A percentile compares a stretch with the other conserved stretches of the same genome.
These are phyloP conservation scores for Candida incommunis DNA, from an alignment of 805 yeast genomes.

Conservation along the genomic window DNA sequence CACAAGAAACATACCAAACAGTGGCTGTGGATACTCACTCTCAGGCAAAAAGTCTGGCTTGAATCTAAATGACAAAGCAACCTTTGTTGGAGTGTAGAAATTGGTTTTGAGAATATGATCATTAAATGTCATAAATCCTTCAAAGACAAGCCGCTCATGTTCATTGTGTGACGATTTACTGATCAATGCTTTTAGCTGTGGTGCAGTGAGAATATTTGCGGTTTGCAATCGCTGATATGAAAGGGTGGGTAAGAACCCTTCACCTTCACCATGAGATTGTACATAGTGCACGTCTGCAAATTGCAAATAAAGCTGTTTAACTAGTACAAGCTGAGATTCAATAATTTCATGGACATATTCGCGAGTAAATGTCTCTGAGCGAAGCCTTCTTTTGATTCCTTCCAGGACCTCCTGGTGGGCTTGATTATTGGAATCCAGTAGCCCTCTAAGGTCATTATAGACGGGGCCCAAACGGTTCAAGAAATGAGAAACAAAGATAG, in stretches of 20 bases:
- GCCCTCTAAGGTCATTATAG: conserved; percentile 50
- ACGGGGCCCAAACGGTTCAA: conserved; percentile 89
- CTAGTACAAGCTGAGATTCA: conserved; percentile 50
- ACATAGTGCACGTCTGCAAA: conserved; percentile 87
- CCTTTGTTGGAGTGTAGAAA: conserved; percentile 86
- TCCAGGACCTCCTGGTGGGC: conserved; percentile 63
- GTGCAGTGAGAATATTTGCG: conserved; percentile 58
- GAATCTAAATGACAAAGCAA: conserved; percentile 86
- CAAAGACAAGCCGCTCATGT: conserved; percentile 66
- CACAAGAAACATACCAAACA: conserved; percentile 88
- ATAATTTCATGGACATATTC: conserved; percentile 69
- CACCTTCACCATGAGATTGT: conserved; percentile 29
- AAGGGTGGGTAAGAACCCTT: conserved; percentile 37
- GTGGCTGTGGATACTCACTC: conserved; percentile 81
- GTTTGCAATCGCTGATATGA: conserved; percentile 78
- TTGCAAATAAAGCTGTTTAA: conserved; percentile 73
- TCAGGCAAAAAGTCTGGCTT: conserved; percentile 74
- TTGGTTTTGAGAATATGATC: conserved; percentile 82
- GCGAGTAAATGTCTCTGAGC: conserved; percentile 87
- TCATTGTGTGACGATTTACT: conserved; percentile 58
- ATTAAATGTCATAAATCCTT: conserved; percentile 74
- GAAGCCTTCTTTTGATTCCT: conserved; percentile 73
- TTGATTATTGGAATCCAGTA: conserved; percentile 50
- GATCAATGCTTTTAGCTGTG: conserved; percentile 57
- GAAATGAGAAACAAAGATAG: conserved; percentile 86